Evolutionary conservation across 164 flowering plant genomes (phyloP).

Genomic region (Cinnamomum chago): DNA sequence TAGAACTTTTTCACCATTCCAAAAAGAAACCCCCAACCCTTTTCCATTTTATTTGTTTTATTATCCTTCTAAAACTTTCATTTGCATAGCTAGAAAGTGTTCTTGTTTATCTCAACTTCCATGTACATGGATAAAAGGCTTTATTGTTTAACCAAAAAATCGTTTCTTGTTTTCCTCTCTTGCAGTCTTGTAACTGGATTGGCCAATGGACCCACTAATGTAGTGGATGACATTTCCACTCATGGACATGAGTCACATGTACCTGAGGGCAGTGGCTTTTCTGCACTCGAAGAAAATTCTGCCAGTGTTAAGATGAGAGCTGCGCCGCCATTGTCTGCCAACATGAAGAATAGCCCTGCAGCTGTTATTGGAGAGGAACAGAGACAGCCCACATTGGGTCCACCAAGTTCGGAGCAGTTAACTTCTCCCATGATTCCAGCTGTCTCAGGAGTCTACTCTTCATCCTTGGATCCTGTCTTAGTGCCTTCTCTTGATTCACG

Average conservation of each 20-base stretch:
- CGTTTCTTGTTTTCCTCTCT: conserved; percentile 4
- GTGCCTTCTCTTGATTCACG: conserved; percentile 53
- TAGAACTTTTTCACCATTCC: no score
- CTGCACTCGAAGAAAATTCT: conserved; percentile 20
- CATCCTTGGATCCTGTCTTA: conserved; percentile 64
- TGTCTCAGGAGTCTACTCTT: conserved; percentile 50
- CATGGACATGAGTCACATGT: conserved; percentile 18
- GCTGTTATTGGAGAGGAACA: conserved; percentile 9
- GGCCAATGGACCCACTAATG: conserved; percentile 38
- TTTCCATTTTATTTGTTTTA: background rate
- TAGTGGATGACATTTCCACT: conserved; percentile 23
- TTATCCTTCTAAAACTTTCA: background rate
- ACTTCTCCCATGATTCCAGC: conserved; percentile 16
- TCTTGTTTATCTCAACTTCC: background rate
- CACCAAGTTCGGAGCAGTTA: conserved; percentile 1
- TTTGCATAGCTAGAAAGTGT: background rate
- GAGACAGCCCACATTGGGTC: background rate
- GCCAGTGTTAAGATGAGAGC: conserved; percentile 12
- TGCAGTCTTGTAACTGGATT: conserved; percentile 43
- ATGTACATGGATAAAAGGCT: background rate
- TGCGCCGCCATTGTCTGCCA: conserved; percentile 12
- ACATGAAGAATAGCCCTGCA: background rate
- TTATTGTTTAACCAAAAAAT: background rate
- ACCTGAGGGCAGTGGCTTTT: conserved; percentile 18
- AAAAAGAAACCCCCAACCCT: no score